Conservation (phyloP, 352 stramenopile genomes). For the Globisporangium recalcitrans region DNA sequence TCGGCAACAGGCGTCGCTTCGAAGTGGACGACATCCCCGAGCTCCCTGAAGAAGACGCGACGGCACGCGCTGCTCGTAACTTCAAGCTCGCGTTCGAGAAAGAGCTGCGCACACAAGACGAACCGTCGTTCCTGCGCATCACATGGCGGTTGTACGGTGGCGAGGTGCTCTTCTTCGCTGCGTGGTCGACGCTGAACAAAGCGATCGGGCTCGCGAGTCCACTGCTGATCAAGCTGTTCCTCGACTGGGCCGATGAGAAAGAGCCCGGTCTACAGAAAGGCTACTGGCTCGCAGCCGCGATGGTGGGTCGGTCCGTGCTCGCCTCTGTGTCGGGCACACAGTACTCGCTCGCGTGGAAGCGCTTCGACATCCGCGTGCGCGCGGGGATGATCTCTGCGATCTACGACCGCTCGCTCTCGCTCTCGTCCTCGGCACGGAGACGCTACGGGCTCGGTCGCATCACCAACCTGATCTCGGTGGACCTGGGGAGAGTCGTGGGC, state of each 20-base stretch:
- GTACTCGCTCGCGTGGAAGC: constrained; percentile 70
- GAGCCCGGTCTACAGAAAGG: constrained; percentile 34
- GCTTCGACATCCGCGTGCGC: constrained; percentile 68
- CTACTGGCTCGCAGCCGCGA: constrained; percentile 52
- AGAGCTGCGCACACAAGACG: constrained; percentile 20
- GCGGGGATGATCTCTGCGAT: constrained; percentile 67
- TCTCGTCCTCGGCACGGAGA: constrained; percentile 28
- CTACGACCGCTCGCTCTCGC: constrained; percentile 47
- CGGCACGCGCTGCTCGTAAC: constrained; percentile 26
- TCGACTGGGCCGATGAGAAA: constrained; percentile 58
- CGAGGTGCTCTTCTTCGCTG: constrained; percentile 49
- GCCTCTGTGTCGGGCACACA: constrained; percentile 68
- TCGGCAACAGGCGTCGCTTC: constrained; percentile 47
- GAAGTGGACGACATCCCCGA: constrained; percentile 56
- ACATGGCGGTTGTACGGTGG: constrained; percentile 44
- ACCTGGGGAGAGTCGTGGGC: constrained; percentile 62
- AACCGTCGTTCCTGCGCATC: constrained; percentile 54
- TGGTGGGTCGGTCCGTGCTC: constrained; percentile 48
- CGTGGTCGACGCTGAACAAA: constrained; percentile 77
- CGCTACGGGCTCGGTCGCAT: constrained; percentile 52
- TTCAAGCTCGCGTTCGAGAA: constrained; percentile 43
- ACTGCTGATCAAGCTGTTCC: constrained; percentile 75
- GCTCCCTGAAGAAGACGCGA: constrained; percentile 46
- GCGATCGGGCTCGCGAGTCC: constrained; percentile 56
- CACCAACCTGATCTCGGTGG: constrained; percentile 76